phyloP scores from a whole-genome alignment of 495 filamentous ascomycete genomes.

The Aspergillus egyptiacus region DNA sequence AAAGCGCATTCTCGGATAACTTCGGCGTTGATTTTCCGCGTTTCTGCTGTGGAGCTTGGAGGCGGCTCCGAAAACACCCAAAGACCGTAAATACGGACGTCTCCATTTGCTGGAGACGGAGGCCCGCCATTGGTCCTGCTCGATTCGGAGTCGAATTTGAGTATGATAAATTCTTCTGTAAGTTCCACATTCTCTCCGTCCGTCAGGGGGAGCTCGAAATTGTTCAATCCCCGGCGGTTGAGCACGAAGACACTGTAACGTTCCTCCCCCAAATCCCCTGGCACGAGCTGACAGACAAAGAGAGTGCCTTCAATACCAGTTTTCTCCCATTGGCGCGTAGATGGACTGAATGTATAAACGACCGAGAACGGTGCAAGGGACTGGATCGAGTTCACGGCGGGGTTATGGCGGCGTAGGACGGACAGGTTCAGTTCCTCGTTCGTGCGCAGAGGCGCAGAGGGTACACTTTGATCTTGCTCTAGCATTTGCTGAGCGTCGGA shows the following conservation, averaged over 20 bases:
- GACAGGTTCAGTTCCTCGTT: constrained; percentile 78
- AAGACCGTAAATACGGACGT: constrained; percentile 48
- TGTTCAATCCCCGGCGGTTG: constrained; percentile 55
- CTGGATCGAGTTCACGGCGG: constrained; percentile 58
- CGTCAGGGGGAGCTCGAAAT: constrained; percentile 49
- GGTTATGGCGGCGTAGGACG: constrained; percentile 71
- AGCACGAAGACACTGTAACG: constrained; percentile 56
- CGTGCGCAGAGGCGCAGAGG: constrained; percentile 48
- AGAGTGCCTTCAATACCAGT: constrained; percentile 69
- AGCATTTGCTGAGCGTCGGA: constrained; percentile 33
- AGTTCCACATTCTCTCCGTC: constrained; percentile 52
- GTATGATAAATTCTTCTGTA: constrained; percentile 56
- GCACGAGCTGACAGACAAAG: constrained; percentile 65
- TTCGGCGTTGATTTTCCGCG: constrained; percentile 43
- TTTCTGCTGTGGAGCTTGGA: constrained; percentile 49
- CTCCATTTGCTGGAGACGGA: not conserved
- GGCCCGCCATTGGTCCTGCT: not conserved
- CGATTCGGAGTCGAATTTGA: constrained; percentile 36
- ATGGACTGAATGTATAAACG: constrained; percentile 66
- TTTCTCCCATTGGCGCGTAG: constrained; percentile 67
- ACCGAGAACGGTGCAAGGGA: constrained; percentile 73
- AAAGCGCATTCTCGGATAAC: constrained; percentile 51
- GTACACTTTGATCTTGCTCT: constrained; percentile 22
- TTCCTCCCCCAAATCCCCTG: constrained; percentile 38
- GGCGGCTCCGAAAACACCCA: constrained; percentile 60